Base-by-base conservation (phyloP, 2,329 filamentous ascomycete species). In the Penicillium sp. region DNA sequence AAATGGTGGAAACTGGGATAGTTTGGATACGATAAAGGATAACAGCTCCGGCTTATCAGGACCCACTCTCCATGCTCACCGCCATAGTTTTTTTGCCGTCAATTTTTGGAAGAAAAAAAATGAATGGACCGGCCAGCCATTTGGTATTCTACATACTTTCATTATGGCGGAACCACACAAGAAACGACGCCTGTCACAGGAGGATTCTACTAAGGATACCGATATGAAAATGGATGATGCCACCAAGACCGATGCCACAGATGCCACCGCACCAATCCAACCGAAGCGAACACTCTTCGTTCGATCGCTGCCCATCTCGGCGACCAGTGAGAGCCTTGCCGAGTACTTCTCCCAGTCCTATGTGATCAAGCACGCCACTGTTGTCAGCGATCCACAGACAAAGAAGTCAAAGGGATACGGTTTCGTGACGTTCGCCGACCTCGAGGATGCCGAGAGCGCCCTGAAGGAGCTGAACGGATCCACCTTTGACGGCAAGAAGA, bases 401-500 rank as follows among this genome's bases (percentile, higher is more conserved):
- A 96, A 96, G 69, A 80, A 87, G 64, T 97, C 91, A 14, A 89
- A 90, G 70, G 93, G 94, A 18, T 99, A 92, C 73, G 94, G 94
- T 51, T 99, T 99, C 75, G 93, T 99, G 54, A 97, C 94, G 2
- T 94, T 99, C 68, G 90, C 92, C 65, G 94, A 99, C 70, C 84
- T 89, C 27, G 92, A 97, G 62, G 94, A 99, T 78, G 92, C 93
- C 12, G 79, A 87, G 61, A 84, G 87, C 60, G 95, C 94, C 18
- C 84, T 89, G 69, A 84, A 88, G 54, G 89, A 95, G 71, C 84
- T 97, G 69, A 85, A 96, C 73, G 89, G 90, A 59, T 82, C 88
- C 44, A 77, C 85, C 25, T 84, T 96, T 65, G 85, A 92, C 48
- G 93, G 92, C 20, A 86, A 88, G 65, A 90, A 89, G 61, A 86